phyloP scores from a whole-genome alignment of 805 yeast species.

The Starmerella khaoyaiensis region DNA sequence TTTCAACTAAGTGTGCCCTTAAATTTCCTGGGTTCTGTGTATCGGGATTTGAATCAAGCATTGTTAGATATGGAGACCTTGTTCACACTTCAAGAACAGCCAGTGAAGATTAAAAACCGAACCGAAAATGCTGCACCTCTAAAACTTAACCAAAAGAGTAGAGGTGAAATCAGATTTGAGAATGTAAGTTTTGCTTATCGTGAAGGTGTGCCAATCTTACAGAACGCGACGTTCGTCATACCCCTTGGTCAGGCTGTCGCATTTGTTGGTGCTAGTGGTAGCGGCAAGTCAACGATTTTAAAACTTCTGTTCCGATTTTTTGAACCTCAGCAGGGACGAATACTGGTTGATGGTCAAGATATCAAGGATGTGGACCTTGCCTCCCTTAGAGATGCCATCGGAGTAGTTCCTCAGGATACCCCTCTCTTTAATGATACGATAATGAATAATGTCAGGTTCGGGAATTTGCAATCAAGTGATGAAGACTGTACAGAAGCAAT shows the following conservation, averaged over 20 bases:
- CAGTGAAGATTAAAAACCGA: slow-evolving; percentile 49
- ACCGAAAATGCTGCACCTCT: slow-evolving; percentile 49
- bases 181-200: slow-evolving; percentile 89
- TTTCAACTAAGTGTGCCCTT: slow-evolving; percentile 92
- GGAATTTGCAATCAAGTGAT: slow-evolving; percentile 58
- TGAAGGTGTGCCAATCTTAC: slow-evolving; percentile 72
- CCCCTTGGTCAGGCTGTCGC: slow-evolving; percentile 90
- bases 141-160: slow-evolving; percentile 35
- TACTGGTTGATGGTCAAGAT: slow-evolving; percentile 80
- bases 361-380: slow-evolving; percentile 61
- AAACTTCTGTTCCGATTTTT: slow-evolving; percentile 78
- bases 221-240: slow-evolving; percentile 67
- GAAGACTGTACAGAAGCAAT: slow-evolving; percentile 57
- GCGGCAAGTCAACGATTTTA: slow-evolving; percentile 85
- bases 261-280: slow-evolving; percentile 91
- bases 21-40: slow-evolving; percentile 89
- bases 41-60: slow-evolving; percentile 86
- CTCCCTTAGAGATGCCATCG: slow-evolving; percentile 58
- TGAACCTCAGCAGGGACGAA: slow-evolving; percentile 66
- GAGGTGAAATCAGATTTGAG: slow-evolving; percentile 78
- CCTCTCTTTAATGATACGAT: slow-evolving; percentile 89
- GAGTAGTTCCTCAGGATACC: slow-evolving; percentile 96
- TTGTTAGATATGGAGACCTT: slow-evolving; percentile 90
- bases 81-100: slow-evolving; percentile 69
- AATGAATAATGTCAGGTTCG: slow-evolving; percentile 76